Evolutionary conservation across 805 yeast species (phyloP).

Genomic region (Pichia californica): DNA sequence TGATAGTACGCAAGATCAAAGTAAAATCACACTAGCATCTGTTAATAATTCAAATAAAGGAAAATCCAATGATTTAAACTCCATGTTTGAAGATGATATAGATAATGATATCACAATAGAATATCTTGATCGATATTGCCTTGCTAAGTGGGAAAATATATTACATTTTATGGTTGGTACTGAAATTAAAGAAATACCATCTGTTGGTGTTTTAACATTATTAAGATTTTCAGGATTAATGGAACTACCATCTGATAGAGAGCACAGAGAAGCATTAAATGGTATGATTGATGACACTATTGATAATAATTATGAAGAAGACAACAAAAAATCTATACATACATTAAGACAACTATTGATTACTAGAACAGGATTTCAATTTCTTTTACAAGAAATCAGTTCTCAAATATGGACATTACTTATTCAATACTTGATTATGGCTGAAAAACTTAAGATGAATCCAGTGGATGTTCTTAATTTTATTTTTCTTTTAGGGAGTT

Average conservation of each 20-base stretch:
- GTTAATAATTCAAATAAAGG: conserved; percentile 3
- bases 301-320: conserved; percentile 14
- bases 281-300: conserved; percentile 15
- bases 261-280: conserved; percentile 19
- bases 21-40: conserved; percentile 1
- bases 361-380: conserved; percentile 91
- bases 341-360: conserved; percentile 45
- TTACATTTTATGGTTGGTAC: conserved; percentile 98
- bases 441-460: conserved; percentile 84
- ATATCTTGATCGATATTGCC: conserved; percentile 73
- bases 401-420: conserved; percentile 93
- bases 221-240: conserved; percentile 78
- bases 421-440: conserved; percentile 77
- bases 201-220: conserved; percentile 73
- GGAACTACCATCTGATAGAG: conserved; percentile 50
- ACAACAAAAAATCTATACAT: conserved; percentile 16
- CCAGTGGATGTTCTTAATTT: conserved; percentile 94
- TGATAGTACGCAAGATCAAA: conserved; percentile 28
- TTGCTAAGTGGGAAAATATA: conserved; percentile 89
- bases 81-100: conserved; percentile 53
- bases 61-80: background rate
- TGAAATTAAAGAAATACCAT: conserved; percentile 56
- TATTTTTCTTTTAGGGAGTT: conserved; percentile 86
- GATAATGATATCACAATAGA: conserved; percentile 53
- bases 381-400: conserved; percentile 83